Base-by-base conservation (phyloP, 257 asterid genomes). In the Coffea eugenioides region DNA sequence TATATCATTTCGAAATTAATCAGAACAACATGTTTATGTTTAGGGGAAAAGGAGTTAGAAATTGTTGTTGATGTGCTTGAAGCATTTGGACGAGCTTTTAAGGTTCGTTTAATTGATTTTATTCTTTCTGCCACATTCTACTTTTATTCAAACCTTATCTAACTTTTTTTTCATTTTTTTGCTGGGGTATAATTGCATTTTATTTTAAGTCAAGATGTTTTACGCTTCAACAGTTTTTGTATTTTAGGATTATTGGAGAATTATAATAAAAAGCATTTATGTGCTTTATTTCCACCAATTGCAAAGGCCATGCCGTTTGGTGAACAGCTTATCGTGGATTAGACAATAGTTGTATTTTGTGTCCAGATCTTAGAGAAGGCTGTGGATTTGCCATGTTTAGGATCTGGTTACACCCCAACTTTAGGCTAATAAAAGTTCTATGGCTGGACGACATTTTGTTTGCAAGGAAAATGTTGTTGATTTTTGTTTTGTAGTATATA, bases 31-130 rank as follows among this genome's bases (percentile, higher is more conserved):
- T 75, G 20, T 80, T 85, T 67, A 39, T 84, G 87, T 80, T 61
- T 90, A 93, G 99, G 92, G 81, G 89, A 86, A 77, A 85, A 84
- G 76, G 77, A 82, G 80, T 68, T 83, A 83, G 99, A 89, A 80
- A 79, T 88, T 78, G 77, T 88, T 74, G 81, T 91, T 79, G 98
- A 91, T 81, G 98, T 92, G 80, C 94, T 95, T 84, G 97, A 81
- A 85, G 84, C 88, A 84, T 93, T 93, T 88, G 94, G 97, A 67
- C 85, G 88, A 89, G 94, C 89, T 51, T 81, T 91, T 72, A 93
- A 93, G 98, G 99, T 93, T 82, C 66, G 86, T 76, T 73, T 79
- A 72, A 43, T 72, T 70, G 72, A 81, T 67, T n/a, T 62, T 36
- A 9, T 71, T 20, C 20, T 83, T 15, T 69, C 43, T 39, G 54